Evolutionary conservation across 1,139 yeast genomes (phyloP).

Genomic region (Pneumocystis oryctolagi): DNA sequence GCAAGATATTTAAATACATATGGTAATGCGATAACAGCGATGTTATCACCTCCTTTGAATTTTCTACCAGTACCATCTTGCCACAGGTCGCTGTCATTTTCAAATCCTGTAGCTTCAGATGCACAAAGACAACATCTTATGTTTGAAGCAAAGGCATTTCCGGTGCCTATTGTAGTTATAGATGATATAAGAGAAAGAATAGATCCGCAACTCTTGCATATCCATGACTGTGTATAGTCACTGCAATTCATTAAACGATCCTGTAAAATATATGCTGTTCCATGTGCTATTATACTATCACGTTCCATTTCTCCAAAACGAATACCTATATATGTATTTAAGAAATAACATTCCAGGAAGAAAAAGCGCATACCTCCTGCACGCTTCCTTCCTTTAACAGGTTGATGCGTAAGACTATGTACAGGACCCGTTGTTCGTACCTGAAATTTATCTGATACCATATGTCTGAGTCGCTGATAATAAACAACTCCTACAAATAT

Average conservation of each 20-base stretch:
- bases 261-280: slow-evolving; percentile 89
- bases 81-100: slow-evolving; percentile 64
- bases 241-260: slow-evolving; percentile 92
- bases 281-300: slow-evolving; percentile 97
- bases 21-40: slow-evolving; percentile 91
- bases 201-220: slow-evolving; percentile 91
- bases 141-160: slow-evolving; percentile 37
- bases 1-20: slow-evolving; percentile 90
- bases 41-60: slow-evolving; percentile 80
- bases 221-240: slow-evolving; percentile 80
- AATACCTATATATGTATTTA: slow-evolving; percentile 27
- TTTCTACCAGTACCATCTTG: slow-evolving; percentile 92
- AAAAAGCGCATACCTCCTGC: slow-evolving; percentile 54
- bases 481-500: slow-evolving; percentile 93
- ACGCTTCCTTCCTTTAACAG: slow-evolving; percentile 98
- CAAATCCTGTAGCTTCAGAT: slow-evolving; percentile 24
- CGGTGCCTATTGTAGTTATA: slow-evolving; percentile 73
- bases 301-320: slow-evolving; percentile 99
- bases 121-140: slow-evolving; percentile 91
- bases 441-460: slow-evolving; percentile 99
- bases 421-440: slow-evolving; percentile 99
- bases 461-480: slow-evolving; percentile 95
- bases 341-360: neutral
- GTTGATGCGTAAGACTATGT: slow-evolving; percentile 94
- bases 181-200: slow-evolving; percentile 75